phyloP scores from a whole-genome alignment of 345 rosid genomes.

The Anacardium occidentale region DNA sequence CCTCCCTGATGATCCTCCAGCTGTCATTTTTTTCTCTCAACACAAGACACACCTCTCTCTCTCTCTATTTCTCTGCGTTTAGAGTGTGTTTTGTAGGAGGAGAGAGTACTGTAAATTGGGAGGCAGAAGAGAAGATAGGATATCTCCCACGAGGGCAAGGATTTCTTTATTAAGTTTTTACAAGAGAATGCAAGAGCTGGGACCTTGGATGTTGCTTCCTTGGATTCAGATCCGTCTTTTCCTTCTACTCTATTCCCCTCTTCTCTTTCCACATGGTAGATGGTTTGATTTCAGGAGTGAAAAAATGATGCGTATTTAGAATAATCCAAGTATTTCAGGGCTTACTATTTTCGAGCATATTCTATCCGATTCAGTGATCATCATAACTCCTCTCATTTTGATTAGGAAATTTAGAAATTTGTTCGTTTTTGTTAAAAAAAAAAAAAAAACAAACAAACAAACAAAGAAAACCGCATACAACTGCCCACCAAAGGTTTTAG shows the following conservation, averaged over 20 bases:
- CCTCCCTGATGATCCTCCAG: slow-evolving; percentile 57
- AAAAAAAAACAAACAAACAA: too few relatives aligned
- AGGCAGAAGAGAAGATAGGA: neutral
- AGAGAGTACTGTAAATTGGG: neutral
- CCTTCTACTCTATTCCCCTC: neutral
- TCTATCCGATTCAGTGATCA: neutral
- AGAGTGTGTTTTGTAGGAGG: neutral
- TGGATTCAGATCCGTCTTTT: neutral
- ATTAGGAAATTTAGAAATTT: neutral
- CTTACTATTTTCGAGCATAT: neutral
- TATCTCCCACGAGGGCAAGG: neutral
- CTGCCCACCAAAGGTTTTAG: too few relatives aligned
- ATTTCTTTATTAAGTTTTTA: slow-evolving; percentile 5
- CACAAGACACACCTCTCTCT: neutral
- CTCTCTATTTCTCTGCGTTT: too few relatives aligned
- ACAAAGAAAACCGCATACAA: too few relatives aligned
- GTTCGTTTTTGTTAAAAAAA: too few relatives aligned
- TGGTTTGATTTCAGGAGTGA: too few relatives aligned
- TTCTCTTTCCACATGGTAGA: neutral
- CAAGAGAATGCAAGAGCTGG: neutral
- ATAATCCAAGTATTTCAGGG: neutral
- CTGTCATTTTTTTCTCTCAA: slow-evolving; percentile 39
- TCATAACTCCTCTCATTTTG: neutral
- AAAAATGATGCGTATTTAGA: neutral
- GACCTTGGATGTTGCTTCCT: neutral